Conservation (phyloP, 202 grass and related monocot genomes). For the Dendrocalamus latiflorus region DNA sequence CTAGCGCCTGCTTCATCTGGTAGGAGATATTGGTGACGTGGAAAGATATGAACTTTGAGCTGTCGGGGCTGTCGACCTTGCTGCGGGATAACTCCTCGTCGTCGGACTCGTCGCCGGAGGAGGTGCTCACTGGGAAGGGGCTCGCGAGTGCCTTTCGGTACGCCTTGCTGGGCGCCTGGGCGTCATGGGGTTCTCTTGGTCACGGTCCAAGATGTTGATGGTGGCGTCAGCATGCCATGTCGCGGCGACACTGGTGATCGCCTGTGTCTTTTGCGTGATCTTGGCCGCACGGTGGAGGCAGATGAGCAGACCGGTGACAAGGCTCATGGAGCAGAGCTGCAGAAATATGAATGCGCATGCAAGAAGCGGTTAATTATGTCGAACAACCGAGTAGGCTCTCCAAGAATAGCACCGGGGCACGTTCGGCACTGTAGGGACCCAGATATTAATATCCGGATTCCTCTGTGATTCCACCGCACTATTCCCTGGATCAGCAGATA, state of each 20-base stretch:
- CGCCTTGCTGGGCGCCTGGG: slow-evolving; percentile 29
- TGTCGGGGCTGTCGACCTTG: slow-evolving; percentile 47
- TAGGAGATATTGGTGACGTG: slow-evolving; percentile 56
- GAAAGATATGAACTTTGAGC: too few relatives aligned
- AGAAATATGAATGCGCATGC: background rate
- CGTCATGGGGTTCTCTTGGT: slow-evolving; percentile 54
- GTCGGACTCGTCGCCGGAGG: slow-evolving; percentile 39
- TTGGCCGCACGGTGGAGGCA: slow-evolving; percentile 82
- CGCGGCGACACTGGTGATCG: slow-evolving; percentile 80
- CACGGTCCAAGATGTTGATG: slow-evolving; percentile 41
- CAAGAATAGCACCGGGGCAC: background rate
- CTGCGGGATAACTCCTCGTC: slow-evolving; percentile 35
- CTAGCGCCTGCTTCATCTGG: slow-evolving; percentile 86
- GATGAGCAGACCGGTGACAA: slow-evolving; percentile 68
- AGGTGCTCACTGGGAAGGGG: background rate
- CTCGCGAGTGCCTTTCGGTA: background rate
- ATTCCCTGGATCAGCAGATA: too few relatives aligned
- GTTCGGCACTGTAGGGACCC: too few relatives aligned
- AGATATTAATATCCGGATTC: too few relatives aligned
- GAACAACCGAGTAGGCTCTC: background rate
- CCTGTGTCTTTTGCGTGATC: slow-evolving; percentile 94
- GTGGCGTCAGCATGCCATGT: slow-evolving; percentile 85
- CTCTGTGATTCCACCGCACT: too few relatives aligned
- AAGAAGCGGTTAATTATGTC: background rate
- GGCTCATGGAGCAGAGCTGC: slow-evolving; percentile 73